Evolutionary conservation across 2,329 filamentous ascomycete species (phyloP).

Genomic region (Scedosporium boydii): DNA sequence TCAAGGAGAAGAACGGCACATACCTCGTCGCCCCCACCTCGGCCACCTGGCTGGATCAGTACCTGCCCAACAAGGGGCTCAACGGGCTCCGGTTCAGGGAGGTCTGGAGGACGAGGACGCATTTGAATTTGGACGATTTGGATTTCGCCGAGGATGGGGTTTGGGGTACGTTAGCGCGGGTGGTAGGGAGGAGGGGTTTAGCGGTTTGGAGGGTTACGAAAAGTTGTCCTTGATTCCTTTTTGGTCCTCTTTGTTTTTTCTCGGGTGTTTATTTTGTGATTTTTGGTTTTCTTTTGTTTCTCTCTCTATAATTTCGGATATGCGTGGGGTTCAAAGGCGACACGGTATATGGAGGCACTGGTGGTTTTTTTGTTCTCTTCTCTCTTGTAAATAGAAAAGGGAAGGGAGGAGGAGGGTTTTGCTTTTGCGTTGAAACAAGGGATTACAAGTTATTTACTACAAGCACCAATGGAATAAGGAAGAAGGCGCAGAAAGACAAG

Average conservation of each 20-base stretch:
- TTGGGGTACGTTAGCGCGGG: slow-evolving; percentile 58
- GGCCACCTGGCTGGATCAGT: slow-evolving; percentile 59
- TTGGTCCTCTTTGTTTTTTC: slow-evolving; percentile 7
- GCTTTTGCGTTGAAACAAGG: no score
- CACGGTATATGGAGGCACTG: no score
- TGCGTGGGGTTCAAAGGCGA: neutral
- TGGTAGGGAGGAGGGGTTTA: slow-evolving; percentile 54
- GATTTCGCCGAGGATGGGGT: slow-evolving; percentile 71
- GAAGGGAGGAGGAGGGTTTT: no score
- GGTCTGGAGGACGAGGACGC: slow-evolving; percentile 57
- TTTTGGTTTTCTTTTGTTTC: slow-evolving; percentile 11
- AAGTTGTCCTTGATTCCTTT: slow-evolving; percentile 32
- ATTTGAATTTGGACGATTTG: slow-evolving; percentile 71
- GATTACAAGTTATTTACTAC: no score
- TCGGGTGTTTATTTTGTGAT: slow-evolving; percentile 11
- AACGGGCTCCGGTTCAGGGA: slow-evolving; percentile 56
- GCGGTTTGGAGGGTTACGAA: slow-evolving; percentile 57
- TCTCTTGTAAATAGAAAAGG: neutral
- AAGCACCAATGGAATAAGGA: no score
- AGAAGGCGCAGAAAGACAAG: no score
- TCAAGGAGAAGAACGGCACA: slow-evolving; percentile 53
- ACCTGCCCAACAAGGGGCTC: slow-evolving; percentile 47
- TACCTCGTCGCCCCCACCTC: slow-evolving; percentile 68
- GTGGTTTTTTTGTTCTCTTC: neutral
- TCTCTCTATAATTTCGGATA: neutral